These are phyloP conservation scores for Trichocomaceae sp. DNA, from an alignment of 2,329 filamentous ascomycete species.

Conservation along the genomic window DNA sequence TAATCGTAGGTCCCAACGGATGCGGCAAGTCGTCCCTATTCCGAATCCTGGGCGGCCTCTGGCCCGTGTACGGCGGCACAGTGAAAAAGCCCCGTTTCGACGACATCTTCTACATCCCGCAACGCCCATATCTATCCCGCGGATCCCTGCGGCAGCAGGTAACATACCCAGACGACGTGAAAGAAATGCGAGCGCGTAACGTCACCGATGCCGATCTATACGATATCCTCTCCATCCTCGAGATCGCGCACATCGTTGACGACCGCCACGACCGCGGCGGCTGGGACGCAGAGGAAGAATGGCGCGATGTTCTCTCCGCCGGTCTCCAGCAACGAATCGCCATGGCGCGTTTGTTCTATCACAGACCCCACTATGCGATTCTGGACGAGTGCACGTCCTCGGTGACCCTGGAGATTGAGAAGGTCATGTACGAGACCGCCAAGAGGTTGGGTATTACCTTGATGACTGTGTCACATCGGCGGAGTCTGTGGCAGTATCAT, in stretches of 20 bases:
- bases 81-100: constrained; percentile 87
- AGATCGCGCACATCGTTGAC: constrained; percentile 75
- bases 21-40: constrained; percentile 96
- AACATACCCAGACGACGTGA: constrained; percentile 85
- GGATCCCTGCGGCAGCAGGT: constrained; percentile 94
- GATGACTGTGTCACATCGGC: constrained; percentile 90
- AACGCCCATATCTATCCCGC: constrained; percentile 85
- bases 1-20: constrained; percentile 93
- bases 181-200: constrained; percentile 78
- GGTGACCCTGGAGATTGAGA: constrained; percentile 91
- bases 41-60: constrained; percentile 89
- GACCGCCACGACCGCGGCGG: constrained; percentile 60
- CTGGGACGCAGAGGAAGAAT: constrained; percentile 93
- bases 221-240: constrained; percentile 68
- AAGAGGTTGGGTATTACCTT: constrained; percentile 87
- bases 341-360: constrained; percentile 94
- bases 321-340: constrained; percentile 93
- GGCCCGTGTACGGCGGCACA: constrained; percentile 93
- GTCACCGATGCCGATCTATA: constrained; percentile 75
- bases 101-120: constrained; percentile 97
- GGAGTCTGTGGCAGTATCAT: constrained; percentile 96
- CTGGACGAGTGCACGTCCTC: constrained; percentile 93
- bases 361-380: constrained; percentile 86
- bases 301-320: constrained; percentile 87
- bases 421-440: constrained; percentile 94